A percentile compares a stretch with the other conserved stretches of the same genome.
Evolutionary conservation across 2,329 filamentous ascomycete species (phyloP).

Genomic region (Zymoseptoria ardabiliae): DNA sequence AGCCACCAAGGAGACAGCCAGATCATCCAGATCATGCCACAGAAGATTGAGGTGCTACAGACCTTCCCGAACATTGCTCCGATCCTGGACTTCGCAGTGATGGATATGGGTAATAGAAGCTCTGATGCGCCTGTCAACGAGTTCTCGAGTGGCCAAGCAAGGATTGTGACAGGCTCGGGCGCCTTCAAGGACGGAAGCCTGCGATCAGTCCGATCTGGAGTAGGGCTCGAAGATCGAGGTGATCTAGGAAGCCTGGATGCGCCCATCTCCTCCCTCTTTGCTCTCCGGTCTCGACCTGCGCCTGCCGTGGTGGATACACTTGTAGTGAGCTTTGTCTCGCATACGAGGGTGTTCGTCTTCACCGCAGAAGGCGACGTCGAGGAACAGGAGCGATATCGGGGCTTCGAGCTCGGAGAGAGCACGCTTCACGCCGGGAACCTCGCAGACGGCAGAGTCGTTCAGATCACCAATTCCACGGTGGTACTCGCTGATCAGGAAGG

Average conservation of each 20-base stretch:
- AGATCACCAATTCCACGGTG: constrained; percentile 63
- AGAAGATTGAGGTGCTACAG: constrained; percentile 62
- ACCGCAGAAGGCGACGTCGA: constrained; percentile 69
- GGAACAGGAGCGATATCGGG: constrained; percentile 70
- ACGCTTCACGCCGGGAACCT: constrained; percentile 68
- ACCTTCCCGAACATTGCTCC: constrained; percentile 79
- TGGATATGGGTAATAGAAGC: constrained; percentile 87
- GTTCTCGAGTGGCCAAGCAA: constrained; percentile 89
- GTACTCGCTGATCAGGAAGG: constrained; percentile 55
- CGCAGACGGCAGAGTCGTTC: constrained; percentile 55
- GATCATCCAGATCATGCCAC: constrained; percentile 55
- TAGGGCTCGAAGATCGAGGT: constrained; percentile 61
- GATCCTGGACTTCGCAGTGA: constrained; percentile 86
- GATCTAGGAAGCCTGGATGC: constrained; percentile 68
- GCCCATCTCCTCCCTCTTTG: constrained; percentile 29
- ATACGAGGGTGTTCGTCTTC: constrained; percentile 79
- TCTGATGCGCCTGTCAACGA: constrained; percentile 74
- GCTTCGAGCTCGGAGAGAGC: constrained; percentile 59
- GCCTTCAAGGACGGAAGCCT: constrained; percentile 83
- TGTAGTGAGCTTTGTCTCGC: constrained; percentile 70
- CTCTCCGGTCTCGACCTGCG: constrained; percentile 65
- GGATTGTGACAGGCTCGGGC: constrained; percentile 87
- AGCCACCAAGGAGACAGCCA: constrained; percentile 93
- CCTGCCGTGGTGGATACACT: constrained; percentile 63
- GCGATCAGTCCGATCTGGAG: constrained; percentile 84